These are phyloP conservation scores for Antrodiella citrinella DNA, from an alignment of 768 basidiomycete species.

Conservation along the genomic window DNA sequence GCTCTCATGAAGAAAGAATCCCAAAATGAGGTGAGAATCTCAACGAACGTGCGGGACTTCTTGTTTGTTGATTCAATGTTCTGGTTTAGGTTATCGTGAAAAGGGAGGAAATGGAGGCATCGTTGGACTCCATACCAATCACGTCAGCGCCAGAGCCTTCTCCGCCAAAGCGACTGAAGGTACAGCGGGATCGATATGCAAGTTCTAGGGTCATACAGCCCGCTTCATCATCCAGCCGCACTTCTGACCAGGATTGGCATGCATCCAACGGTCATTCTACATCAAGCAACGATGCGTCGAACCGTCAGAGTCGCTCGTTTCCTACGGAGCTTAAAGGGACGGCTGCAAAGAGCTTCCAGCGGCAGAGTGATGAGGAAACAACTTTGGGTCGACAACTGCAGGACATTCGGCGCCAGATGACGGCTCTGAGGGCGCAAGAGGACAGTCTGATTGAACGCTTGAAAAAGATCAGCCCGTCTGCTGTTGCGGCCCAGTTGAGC, in stretches of 20 bases:
- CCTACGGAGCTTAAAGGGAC: no score
- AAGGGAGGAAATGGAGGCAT: not conserved
- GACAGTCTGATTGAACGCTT: slow-evolving; percentile 10
- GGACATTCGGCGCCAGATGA: slow-evolving; percentile 21
- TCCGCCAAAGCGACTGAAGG: not conserved
- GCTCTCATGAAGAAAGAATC: not conserved
- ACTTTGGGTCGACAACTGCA: slow-evolving; percentile 17
- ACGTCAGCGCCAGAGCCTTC: no score
- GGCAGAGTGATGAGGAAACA: not conserved
- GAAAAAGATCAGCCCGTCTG: slow-evolving; percentile 1
- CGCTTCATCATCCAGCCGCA: no score
- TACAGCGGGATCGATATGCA: not conserved
- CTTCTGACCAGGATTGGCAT: no score
- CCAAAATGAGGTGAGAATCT: not conserved
- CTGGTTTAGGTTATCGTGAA: not conserved
- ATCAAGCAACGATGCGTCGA: no score
- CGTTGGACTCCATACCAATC: not conserved
- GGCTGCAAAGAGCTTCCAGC: no score
- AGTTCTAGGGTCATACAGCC: no score
- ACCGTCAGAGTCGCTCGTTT: no score
- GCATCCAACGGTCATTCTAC: no score
- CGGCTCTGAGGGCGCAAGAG: slow-evolving; percentile 18
- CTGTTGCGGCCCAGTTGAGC: not conserved
- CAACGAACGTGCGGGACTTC: no score
- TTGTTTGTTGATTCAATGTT: no score